Evolutionary conservation across 176 grass and related monocot genomes (phyloP).

Genomic region (Eragrostis nindensis): DNA sequence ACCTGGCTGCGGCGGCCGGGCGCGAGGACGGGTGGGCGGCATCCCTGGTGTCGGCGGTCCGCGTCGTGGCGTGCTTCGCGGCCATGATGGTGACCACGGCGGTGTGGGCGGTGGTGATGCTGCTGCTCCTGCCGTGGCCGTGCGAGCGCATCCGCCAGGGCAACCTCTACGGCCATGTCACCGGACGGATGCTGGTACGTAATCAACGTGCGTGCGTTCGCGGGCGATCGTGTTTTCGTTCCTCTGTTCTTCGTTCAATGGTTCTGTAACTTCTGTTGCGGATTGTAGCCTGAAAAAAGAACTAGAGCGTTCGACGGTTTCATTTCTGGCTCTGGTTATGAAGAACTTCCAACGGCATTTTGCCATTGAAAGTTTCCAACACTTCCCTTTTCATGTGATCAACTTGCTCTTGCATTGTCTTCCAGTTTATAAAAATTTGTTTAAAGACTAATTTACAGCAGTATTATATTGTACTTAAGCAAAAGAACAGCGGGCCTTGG

Average conservation of each 20-base stretch:
- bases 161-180: conserved; percentile 61
- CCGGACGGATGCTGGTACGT: conserved; percentile 54
- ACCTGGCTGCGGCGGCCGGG: not conserved
- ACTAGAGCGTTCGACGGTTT: not conserved
- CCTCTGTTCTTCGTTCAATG: not conserved
- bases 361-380: too few relatives aligned
- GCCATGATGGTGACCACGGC: conserved; percentile 50
- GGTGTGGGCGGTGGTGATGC: conserved; percentile 52
- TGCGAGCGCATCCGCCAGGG: conserved; percentile 52
- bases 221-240: not conserved
- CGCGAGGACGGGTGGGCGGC: conserved; percentile 46
- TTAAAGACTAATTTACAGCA: too few relatives aligned
- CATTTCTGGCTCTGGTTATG: not conserved
- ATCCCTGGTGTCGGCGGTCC: conserved; percentile 31
- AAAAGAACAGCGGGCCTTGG: not conserved
- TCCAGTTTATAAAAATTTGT: not conserved
- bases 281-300: not conserved
- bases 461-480: not conserved
- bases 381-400: not conserved
- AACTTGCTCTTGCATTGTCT: not conserved
- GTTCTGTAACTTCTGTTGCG: too few relatives aligned
- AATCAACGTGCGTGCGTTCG: not conserved
- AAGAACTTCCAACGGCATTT: not conserved
- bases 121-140: conserved; percentile 58
- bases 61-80: conserved; percentile 52